Percentiles rank a stretch among this genome's conserved stretches.
phyloP scores from a whole-genome alignment of 331 rosid genomes.

The Arachis monticola region DNA sequence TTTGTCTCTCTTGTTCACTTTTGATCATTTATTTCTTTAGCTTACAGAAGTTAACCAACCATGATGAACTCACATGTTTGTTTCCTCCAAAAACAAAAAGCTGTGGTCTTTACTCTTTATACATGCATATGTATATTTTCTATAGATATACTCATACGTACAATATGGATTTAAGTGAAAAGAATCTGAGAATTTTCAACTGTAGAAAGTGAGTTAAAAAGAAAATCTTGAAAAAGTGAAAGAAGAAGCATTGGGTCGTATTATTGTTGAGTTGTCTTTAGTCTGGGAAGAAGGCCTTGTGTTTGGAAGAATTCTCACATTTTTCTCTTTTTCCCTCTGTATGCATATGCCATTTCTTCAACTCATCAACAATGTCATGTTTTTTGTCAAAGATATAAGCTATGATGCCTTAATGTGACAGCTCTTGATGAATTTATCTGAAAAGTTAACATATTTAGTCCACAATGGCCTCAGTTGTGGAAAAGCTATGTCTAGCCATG shows the following conservation, averaged over 20 bases:
- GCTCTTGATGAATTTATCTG: slow-evolving; percentile 89
- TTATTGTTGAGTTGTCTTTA: slow-evolving; percentile 44
- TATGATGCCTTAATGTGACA: slow-evolving; percentile 81
- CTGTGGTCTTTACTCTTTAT: slow-evolving; percentile 20
- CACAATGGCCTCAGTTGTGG: slow-evolving; percentile 77
- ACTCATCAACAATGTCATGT: slow-evolving; percentile 39
- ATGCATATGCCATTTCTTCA: slow-evolving; percentile 47
- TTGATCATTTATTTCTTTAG: slow-evolving; percentile 30
- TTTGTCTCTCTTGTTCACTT: slow-evolving; percentile 22
- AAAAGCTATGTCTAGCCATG: slow-evolving; percentile 98
- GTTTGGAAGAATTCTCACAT: slow-evolving; percentile 52
- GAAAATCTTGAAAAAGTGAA: slow-evolving; percentile 30
- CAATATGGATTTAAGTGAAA: slow-evolving; percentile 43
- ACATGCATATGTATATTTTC: slow-evolving; percentile 37
- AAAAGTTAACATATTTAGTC: slow-evolving; percentile 82
- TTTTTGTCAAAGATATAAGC: slow-evolving; percentile 43
- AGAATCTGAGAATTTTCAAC: slow-evolving; percentile 46
- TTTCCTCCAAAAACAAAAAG: slow-evolving; percentile 4
- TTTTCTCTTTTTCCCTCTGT: slow-evolving; percentile 44
- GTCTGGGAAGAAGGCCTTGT: slow-evolving; percentile 46
- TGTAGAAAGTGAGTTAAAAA: slow-evolving; percentile 42
- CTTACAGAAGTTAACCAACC: slow-evolving; percentile 32
- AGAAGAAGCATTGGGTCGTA: slow-evolving; percentile 43
- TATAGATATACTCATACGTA: slow-evolving; percentile 44
- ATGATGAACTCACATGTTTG: slow-evolving; percentile 31